Evolutionary conservation across 257 asterid genomes (phyloP).

Genomic region (Thymus quinquecostatus): DNA sequence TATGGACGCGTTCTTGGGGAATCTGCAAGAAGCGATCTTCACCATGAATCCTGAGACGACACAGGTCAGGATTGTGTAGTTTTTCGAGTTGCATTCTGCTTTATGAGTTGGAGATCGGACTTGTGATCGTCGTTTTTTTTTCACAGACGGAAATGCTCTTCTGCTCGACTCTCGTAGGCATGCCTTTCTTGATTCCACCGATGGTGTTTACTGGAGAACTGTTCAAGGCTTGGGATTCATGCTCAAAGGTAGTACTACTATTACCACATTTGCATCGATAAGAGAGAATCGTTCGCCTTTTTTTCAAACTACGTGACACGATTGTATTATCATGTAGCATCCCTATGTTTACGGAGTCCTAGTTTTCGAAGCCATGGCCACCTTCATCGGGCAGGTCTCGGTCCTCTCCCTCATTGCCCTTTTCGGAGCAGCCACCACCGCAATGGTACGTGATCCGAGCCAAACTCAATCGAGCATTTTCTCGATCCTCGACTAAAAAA

Average conservation of each 20-base stretch:
- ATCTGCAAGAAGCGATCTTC: conserved; percentile 92
- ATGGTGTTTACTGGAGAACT: conserved; percentile 89
- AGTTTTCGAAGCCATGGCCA: conserved; percentile 92
- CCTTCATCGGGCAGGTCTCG: conserved; percentile 88
- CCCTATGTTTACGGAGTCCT: conserved; percentile 89
- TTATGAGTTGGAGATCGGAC: neutral
- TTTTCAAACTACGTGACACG: neutral
- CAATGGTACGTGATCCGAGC: conserved; percentile 58
- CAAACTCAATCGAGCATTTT: neutral
- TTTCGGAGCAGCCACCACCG: conserved; percentile 96
- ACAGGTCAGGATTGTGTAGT: conserved; percentile 47
- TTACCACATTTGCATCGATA: neutral
- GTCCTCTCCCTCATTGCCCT: conserved; percentile 91
- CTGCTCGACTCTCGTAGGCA: conserved; percentile 93
- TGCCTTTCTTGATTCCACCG: conserved; percentile 94
- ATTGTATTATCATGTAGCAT: conserved; percentile 57
- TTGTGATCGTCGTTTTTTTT: neutral
- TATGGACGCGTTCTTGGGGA: conserved; percentile 89
- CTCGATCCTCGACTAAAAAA: no score
- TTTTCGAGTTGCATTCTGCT: neutral
- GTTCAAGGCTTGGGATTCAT: conserved; percentile 75
- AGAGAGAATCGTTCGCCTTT: neutral
- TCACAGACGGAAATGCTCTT: conserved; percentile 92
- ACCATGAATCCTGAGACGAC: conserved; percentile 84
- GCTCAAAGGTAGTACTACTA: conserved; percentile 57